These are phyloP conservation scores for Marasmius sp. DNA, from an alignment of 1,284 basidiomycete genomes.

Conservation along the genomic window DNA sequence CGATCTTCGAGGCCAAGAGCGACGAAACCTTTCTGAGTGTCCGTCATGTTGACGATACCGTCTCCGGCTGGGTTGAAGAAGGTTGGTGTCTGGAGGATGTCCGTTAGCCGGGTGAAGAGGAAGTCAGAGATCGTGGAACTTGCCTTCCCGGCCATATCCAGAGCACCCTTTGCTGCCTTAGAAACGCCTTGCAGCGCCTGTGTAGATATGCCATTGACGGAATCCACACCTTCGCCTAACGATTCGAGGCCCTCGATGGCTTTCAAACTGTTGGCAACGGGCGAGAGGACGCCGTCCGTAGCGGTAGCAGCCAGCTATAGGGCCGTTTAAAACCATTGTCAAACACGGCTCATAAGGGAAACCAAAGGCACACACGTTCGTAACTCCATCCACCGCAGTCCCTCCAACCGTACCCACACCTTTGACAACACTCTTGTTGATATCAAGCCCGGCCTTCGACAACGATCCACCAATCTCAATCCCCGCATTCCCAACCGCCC, in stretches of 20 bases:
- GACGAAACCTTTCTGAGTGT: slow-evolving; percentile 24
- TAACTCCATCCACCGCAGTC: slow-evolving; percentile 23
- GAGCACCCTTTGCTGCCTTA: slow-evolving; percentile 19
- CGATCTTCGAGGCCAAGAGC: slow-evolving; percentile 24
- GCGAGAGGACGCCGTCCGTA: slow-evolving; percentile 24
- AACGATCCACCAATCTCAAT: not conserved
- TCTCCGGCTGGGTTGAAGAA: slow-evolving; percentile 27
- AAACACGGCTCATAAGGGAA: not conserved
- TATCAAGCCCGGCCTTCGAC: slow-evolving; percentile 17
- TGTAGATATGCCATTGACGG: slow-evolving; percentile 25
- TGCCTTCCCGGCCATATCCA: slow-evolving; percentile 24
- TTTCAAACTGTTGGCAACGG: slow-evolving; percentile 22
- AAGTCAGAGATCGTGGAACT: not conserved
- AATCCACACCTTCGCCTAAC: slow-evolving; percentile 20
- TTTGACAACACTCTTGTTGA: slow-evolving; percentile 16
- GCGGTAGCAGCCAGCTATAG: slow-evolving; percentile 18
- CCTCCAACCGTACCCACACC: slow-evolving; percentile 18
- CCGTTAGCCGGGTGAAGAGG: not conserved
- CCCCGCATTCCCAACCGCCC: not conserved
- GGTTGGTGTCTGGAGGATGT: slow-evolving; percentile 20
- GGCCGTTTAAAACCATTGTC: not conserved
- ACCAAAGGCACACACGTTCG: slow-evolving; percentile 3
- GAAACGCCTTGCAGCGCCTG: slow-evolving; percentile 20
- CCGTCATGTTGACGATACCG: slow-evolving; percentile 22
- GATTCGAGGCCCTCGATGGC: slow-evolving; percentile 23